Evolutionary conservation across 2,329 filamentous ascomycete genomes (phyloP).

Genomic region (Colletotrichum sp.): DNA sequence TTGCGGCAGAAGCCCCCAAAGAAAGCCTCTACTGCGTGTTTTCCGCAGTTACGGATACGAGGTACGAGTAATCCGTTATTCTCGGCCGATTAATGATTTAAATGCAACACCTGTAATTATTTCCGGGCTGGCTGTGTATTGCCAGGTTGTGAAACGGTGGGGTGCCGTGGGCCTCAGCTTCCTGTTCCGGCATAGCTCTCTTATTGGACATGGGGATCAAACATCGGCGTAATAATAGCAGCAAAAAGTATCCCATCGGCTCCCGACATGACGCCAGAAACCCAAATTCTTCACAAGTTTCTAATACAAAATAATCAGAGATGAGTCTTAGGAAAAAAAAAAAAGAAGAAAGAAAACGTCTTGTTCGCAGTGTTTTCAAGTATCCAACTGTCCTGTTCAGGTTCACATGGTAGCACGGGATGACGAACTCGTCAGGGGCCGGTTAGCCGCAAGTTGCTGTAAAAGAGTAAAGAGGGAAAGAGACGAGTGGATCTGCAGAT

Average conservation of each 20-base stretch:
- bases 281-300: background rate
- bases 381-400: fast-evolving
- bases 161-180: background rate
- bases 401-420: fast-evolving
- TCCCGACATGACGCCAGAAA: background rate
- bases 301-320: fast-evolving
- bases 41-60: background rate
- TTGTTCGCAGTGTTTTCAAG: fast-evolving
- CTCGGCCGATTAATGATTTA: background rate
- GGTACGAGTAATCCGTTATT: background rate
- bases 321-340: background rate
- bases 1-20: background rate
- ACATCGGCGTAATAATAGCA: background rate
- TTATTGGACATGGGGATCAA: background rate
- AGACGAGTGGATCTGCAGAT: background rate
- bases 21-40: background rate
- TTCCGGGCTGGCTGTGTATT: background rate
- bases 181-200: background rate
- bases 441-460: background rate
- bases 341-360: background rate
- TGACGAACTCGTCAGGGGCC: background rate
- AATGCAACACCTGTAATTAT: background rate
- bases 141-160: background rate
- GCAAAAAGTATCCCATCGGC: background rate
- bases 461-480: background rate